A percentile compares a stretch with the other conserved stretches of the same genome.
phyloP scores from a whole-genome alignment of 1,284 basidiomycete species.

The Stygiomarasmius scandens region DNA sequence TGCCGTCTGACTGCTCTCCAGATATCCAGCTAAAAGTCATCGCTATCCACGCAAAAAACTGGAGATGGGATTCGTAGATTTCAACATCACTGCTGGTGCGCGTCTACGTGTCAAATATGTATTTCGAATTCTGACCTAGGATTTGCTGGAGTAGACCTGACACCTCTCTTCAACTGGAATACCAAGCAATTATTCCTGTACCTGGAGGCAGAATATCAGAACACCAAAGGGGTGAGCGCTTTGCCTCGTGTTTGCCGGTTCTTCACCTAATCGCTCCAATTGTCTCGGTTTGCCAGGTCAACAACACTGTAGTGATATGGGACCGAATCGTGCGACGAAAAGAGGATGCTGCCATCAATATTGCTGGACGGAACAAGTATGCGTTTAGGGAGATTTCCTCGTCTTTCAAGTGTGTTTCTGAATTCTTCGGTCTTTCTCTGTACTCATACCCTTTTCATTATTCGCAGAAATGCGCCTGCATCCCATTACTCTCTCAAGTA shows the following conservation, averaged over 20 bases:
- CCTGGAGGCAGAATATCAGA: slow-evolving; percentile 78
- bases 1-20: slow-evolving; percentile 25
- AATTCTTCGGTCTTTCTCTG: neutral
- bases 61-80: slow-evolving; percentile 77
- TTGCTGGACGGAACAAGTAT: slow-evolving; percentile 78
- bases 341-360: slow-evolving; percentile 71
- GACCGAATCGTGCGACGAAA: slow-evolving; percentile 84
- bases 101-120: slow-evolving; percentile 13
- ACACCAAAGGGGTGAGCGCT: slow-evolving; percentile 69
- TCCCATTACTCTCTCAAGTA: slow-evolving; percentile 74
- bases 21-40: slow-evolving; percentile 56
- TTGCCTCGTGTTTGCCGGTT: no score
- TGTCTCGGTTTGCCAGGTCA: slow-evolving; percentile 57
- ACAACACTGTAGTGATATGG: slow-evolving; percentile 89
- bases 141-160: slow-evolving; percentile 56
- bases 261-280: no score
- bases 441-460: slow-evolving; percentile 16
- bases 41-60: slow-evolving; percentile 60
- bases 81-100: slow-evolving; percentile 77
- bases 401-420: slow-evolving; percentile 74
- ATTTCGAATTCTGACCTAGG: neutral
- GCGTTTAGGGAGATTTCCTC: slow-evolving; percentile 74
- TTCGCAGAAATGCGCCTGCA: slow-evolving; percentile 62
- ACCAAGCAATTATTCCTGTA: slow-evolving; percentile 92
- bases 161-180: slow-evolving; percentile 89